Evolutionary conservation across 139 green algal genomes (phyloP), one percentile per base, ranked within the genome.

Genomic region (Picochlorum sp.): DNA sequence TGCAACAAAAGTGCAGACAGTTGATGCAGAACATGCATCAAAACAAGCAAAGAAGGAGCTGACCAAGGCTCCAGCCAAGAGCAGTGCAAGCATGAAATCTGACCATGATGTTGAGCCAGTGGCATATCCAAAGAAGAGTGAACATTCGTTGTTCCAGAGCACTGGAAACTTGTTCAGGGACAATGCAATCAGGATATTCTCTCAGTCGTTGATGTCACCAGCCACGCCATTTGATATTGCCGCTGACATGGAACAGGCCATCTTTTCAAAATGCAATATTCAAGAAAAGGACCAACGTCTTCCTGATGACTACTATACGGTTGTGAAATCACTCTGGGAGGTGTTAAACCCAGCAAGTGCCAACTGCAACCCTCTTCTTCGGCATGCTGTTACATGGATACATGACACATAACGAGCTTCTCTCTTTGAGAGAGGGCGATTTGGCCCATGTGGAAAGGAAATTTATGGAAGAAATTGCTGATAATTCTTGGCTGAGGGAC

Each of bases 91-190:
- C n/a, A 34, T 20, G 26, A 59, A 59, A 23, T 59, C 34, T 4
- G 34, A 41, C 34, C 34, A 41, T 41, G 34, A 41, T 41, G 34
- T 41, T 41, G 34, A 41, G 14, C 8, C 34, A 11, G 34, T 41
- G 34, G 2, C 34, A 0, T 41, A 41, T 0, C 2, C 34, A 8
- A 21, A 21, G n/a, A 54, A 54, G 47, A 21, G 2, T 23, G 47
- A 54, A 13, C 47, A 54, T 10, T 5, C 23, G 2, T 8, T 26
- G 23, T 58, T 62, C 6, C 18, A n/a, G 16, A 21, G 9, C 16
- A 65, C 58, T 51, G 58, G 58, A 28, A 49, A 65, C 57, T 16
- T n/a, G 21, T 28, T 57, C 18, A 21, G 58, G n/a, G 58, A 65
- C 58, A 59, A 65, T 18, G 23, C 13, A 10, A 8, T 65, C 7